A percentile compares a stretch with the other conserved stretches of the same genome.
These are phyloP conservation scores for Mortierella sp. DNA, from an alignment of 371 early-diverging fungal species.

Conservation along the genomic window DNA sequence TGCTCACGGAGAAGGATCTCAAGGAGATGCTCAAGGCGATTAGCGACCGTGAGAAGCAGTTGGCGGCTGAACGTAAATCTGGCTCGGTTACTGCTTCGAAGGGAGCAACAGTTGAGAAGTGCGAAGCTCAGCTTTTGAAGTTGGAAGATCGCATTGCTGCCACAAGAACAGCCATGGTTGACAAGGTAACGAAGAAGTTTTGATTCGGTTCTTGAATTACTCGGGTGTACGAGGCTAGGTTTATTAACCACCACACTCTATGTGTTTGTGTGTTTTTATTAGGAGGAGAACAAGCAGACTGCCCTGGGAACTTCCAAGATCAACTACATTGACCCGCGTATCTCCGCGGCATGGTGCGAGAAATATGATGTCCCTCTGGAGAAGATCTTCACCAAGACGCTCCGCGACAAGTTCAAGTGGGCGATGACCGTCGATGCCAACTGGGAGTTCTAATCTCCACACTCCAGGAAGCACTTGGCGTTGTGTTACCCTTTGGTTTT, in stretches of 20 bases:
- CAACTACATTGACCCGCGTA: conserved; percentile 98
- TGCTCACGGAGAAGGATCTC: conserved; percentile 62
- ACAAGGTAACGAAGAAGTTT: conserved; percentile 69
- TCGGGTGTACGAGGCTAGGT: too few species aligned
- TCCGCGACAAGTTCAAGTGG: conserved; percentile 97
- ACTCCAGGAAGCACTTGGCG: too few species aligned
- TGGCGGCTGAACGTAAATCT: conserved; percentile 64
- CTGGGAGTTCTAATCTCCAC: conserved; percentile 74
- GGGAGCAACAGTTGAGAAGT: conserved; percentile 66
- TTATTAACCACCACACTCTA: too few species aligned
- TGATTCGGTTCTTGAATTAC: too few species aligned
- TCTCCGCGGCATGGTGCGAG: conserved; percentile 94
- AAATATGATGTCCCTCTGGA: conserved; percentile 89
- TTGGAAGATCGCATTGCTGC: conserved; percentile 76
- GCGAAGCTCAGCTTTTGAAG: conserved; percentile 72
- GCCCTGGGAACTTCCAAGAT: conserved; percentile 97
- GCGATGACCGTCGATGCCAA: conserved; percentile 81
- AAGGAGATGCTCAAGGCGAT: conserved; percentile 67
- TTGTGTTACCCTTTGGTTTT: too few species aligned
- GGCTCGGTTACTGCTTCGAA: conserved; percentile 57
- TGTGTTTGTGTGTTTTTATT: neutral
- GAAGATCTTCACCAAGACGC: conserved; percentile 91
- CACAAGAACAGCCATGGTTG: conserved; percentile 73
- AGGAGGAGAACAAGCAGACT: conserved; percentile 98
- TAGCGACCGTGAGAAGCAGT: conserved; percentile 58